Evolutionary conservation across 2,329 filamentous ascomycete genomes (phyloP).

Genomic region (Colletotrichum destructivum): DNA sequence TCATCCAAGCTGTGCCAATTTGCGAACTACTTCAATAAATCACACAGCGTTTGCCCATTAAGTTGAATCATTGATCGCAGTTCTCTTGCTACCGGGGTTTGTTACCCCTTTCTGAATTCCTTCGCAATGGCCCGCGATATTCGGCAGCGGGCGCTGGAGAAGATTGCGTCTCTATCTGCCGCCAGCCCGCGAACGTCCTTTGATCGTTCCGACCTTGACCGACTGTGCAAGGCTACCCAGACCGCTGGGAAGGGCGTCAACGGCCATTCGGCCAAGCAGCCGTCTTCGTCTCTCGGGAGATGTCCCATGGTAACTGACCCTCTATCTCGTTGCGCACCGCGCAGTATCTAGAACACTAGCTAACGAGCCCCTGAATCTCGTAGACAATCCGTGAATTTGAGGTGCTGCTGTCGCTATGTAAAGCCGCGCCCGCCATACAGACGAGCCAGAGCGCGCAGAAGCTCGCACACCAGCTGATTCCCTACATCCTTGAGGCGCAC

Average conservation of each 20-base stretch:
- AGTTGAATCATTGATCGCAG: not conserved
- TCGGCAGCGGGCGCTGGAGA: constrained; percentile 74
- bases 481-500: constrained; percentile 89
- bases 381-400: constrained; percentile 93
- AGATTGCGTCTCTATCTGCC: constrained; percentile 75
- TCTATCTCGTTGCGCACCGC: constrained; percentile 1
- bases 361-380: constrained; percentile 24
- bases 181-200: constrained; percentile 67
- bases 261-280: constrained; percentile 60
- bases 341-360: constrained; percentile 1
- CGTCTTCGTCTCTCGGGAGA: constrained; percentile 61
- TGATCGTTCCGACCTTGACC: constrained; percentile 75
- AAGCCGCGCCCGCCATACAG: constrained; percentile 84
- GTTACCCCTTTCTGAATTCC: not conserved
- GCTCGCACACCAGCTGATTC: constrained; percentile 83
- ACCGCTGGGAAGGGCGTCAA: constrained; percentile 63
- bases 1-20: not conserved
- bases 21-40: constrained; percentile 13
- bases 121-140: constrained; percentile 68
- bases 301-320: constrained; percentile 71
- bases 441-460: constrained; percentile 81
- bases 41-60: not conserved
- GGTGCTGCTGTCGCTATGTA: constrained; percentile 90
- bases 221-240: constrained; percentile 72
- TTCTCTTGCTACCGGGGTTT: constrained; percentile 12